Conservation (phyloP, 352 stramenopile genomes). For the Pythium angustatum region DNA sequence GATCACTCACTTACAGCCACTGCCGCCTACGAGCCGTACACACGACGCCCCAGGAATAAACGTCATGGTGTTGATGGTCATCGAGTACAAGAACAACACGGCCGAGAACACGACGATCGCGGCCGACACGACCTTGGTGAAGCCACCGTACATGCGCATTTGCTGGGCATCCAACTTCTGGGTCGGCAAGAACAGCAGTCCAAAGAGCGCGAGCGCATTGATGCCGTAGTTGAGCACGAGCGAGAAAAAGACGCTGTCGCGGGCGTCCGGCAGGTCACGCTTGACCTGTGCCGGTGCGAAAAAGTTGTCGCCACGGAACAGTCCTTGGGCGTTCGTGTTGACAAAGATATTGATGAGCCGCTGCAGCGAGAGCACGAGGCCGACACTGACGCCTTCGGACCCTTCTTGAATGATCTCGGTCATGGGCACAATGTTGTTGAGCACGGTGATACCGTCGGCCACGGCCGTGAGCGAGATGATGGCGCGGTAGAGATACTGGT, state of each 20-base stretch:
- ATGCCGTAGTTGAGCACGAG: conserved; percentile 51
- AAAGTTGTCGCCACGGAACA: conserved; percentile 50
- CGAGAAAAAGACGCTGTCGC: conserved; percentile 44
- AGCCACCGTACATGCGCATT: conserved; percentile 39
- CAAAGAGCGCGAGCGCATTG: conserved; percentile 49
- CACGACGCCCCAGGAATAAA: conserved; percentile 27
- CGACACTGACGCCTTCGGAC: conserved; percentile 58
- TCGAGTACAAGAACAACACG: conserved; percentile 29
- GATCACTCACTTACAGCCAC: conserved; percentile 15
- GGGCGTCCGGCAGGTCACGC: conserved; percentile 27
- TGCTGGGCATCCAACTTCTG: conserved; percentile 44
- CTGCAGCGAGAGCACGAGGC: conserved; percentile 58
- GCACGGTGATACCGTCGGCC: conserved; percentile 43
- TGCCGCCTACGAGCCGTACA: conserved; percentile 19
- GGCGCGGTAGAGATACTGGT: conserved; percentile 30
- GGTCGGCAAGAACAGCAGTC: conserved; percentile 40
- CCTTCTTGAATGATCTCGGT: conserved; percentile 69
- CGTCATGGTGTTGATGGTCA: conserved; percentile 33
- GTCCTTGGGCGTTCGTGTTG: conserved; percentile 42
- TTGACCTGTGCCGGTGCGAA: conserved; percentile 29
- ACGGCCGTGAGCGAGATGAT: conserved; percentile 46
- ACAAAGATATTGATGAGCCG: conserved; percentile 56
- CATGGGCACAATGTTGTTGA: conserved; percentile 57
- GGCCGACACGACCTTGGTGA: conserved; percentile 27
- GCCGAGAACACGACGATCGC: conserved; percentile 22